Base-by-base conservation (phyloP, 306 rosid genomes). In the Trichosanthes cucumerina region DNA sequence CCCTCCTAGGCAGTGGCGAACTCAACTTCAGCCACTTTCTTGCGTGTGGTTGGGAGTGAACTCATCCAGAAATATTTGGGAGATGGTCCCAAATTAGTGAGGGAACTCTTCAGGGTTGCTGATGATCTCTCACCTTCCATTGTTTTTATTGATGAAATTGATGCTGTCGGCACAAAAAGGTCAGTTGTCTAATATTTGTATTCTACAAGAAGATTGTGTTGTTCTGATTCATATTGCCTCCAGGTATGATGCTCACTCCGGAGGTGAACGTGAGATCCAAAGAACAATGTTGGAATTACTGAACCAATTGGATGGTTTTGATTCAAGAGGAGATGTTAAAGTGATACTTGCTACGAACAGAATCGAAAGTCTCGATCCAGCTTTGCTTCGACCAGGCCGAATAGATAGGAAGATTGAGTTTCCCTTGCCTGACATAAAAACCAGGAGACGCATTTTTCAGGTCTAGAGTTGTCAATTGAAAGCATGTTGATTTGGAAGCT, bases 21-120 rank as follows among this genome's bases (percentile, higher is more conserved):
- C 86, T 95, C 99, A 71, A 95, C 99, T 46, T 95, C 99, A 46
- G 99, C 99, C 44, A 95, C 99, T 28, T 95, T 95, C 83, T 86
- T 95, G 76, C 97, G 99, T 75, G 99, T 95, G 80, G 99, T 95
- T 86, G 99, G 99, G 46, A 95, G 99, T 87, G 99, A 95, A 76
- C 86, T 95, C 83, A 95, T 95, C 54, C 99, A 95, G 76, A 95
- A 92, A 78, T 95, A 95, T 86, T 82, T 95, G 83, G 97, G 99
- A 62, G 99, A 95, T 88, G 99, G 99, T 78, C 99, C 99, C 43
- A 95, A 92, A 81, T 89, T 95, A 79, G 99, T 95, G 72, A 89
- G 99, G 87, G 99, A 95, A 78, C 97, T 95, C 75, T 95, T 95
- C 65, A 91, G 99, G 81, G 99, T 93, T 82, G 99, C 98, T 66